A percentile compares a stretch with the other conserved stretches of the same genome.
phyloP scores from a whole-genome alignment of 495 filamentous ascomycete genomes.

The Podospora sp. region DNA sequence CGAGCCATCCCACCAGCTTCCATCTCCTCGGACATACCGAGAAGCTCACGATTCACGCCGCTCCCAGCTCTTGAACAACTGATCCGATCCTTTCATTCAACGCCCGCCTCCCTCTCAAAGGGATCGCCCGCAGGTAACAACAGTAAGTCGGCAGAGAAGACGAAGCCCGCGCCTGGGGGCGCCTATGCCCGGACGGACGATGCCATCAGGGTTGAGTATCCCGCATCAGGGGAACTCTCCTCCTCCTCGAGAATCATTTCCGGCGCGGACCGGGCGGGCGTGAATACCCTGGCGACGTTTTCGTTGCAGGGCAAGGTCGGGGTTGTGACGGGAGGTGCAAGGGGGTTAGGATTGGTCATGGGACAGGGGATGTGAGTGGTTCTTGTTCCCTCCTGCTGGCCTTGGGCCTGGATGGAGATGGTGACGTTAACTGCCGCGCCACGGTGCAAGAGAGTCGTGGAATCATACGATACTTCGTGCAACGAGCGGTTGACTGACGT shows the following conservation, averaged over 20 bases:
- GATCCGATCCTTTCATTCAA: not conserved
- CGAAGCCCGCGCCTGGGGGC: slow-evolving; percentile 31
- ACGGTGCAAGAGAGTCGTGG: too few species aligned
- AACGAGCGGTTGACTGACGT: not conserved
- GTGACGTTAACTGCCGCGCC: too few species aligned
- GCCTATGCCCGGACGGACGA: slow-evolving; percentile 78
- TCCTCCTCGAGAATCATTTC: slow-evolving; percentile 65
- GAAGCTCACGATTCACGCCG: too few species aligned
- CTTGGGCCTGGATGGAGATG: not conserved
- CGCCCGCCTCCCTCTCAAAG: not conserved
- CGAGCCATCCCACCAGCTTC: too few species aligned
- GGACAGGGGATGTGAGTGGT: slow-evolving; percentile 65
- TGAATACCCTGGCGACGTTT: slow-evolving; percentile 60
- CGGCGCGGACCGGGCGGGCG: slow-evolving; percentile 68
- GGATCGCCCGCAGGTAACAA: not conserved
- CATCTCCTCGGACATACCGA: too few species aligned
- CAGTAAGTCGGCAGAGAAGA: not conserved
- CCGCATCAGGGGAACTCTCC: slow-evolving; percentile 68
- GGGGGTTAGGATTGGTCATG: slow-evolving; percentile 89
- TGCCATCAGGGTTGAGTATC: slow-evolving; percentile 73
- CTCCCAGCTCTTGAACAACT: not conserved
- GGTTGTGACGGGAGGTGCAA: slow-evolving; percentile 82
- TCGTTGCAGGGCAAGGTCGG: slow-evolving; percentile 77
- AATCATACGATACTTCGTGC: too few species aligned
- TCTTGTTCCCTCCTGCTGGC: not conserved